Evolutionary conservation across 768 basidiomycete genomes (phyloP).

Genomic region (Fomitopsis serialis): DNA sequence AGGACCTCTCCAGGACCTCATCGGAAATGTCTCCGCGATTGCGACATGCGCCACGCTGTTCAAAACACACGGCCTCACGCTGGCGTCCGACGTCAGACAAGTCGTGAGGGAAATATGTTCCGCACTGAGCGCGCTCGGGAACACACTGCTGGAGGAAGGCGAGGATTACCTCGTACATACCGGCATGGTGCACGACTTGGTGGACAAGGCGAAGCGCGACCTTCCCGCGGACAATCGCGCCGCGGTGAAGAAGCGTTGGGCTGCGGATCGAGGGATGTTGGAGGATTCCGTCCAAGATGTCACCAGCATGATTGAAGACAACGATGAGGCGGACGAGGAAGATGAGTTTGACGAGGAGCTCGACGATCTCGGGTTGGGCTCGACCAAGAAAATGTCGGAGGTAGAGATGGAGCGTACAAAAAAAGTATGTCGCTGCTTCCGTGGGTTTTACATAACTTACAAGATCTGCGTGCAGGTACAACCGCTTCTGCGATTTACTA

Average conservation of each 20-base stretch:
- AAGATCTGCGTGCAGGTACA: slow-evolving; percentile 41
- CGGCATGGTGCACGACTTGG: slow-evolving; percentile 23
- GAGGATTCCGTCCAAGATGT: slow-evolving; percentile 60
- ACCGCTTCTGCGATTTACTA: slow-evolving; percentile 51
- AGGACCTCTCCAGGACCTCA: slow-evolving; percentile 17
- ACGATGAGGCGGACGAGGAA: slow-evolving; percentile 19
- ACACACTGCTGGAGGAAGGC: slow-evolving; percentile 9
- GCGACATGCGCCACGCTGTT: slow-evolving; percentile 25
- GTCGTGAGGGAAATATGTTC: slow-evolving; percentile 12
- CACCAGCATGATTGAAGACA: slow-evolving; percentile 44
- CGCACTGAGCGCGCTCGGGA: slow-evolving; percentile 11
- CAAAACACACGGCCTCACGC: slow-evolving; percentile 18
- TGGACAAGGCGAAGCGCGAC: slow-evolving; percentile 28
- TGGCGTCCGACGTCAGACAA: slow-evolving; percentile 13
- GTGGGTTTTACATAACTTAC: slow-evolving; percentile 3
- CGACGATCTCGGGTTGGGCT: slow-evolving; percentile 57
- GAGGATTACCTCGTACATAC: slow-evolving; percentile 23
- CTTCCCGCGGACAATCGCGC: slow-evolving; percentile 51
- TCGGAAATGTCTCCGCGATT: slow-evolving; percentile 16
- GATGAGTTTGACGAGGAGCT: slow-evolving; percentile 27
- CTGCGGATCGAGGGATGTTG: slow-evolving; percentile 47
- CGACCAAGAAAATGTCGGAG: slow-evolving; percentile 37
- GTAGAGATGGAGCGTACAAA: slow-evolving; percentile 53
- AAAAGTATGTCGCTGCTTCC: slow-evolving; percentile 37
- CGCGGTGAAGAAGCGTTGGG: slow-evolving; percentile 52